Conservation (phyloP, 352 stramenopile genomes). For the Phytophthora agathidicida region DNA sequence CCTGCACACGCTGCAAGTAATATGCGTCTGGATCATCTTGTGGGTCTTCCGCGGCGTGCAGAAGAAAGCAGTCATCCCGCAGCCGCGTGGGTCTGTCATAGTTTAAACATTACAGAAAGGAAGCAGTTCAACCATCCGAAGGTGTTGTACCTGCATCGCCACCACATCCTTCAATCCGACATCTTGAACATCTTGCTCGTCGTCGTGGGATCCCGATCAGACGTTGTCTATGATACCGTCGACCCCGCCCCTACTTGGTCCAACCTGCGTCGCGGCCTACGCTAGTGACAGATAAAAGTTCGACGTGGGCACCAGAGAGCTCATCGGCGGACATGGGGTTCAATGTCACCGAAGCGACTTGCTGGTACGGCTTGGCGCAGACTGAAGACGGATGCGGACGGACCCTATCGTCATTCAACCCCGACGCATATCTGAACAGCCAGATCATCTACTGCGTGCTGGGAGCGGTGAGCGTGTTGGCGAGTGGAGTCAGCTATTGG, state of each 20-base stretch:
- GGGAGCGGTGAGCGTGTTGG: constrained; percentile 22
- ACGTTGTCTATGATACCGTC: constrained; percentile 14
- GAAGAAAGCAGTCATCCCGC: constrained; percentile 38
- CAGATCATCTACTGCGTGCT: constrained; percentile 36
- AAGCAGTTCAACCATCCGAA: too few relatives aligned
- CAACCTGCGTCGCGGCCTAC: constrained; percentile 1
- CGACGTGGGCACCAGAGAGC: neutral
- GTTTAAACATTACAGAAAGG: too few relatives aligned
- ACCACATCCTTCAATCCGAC: too few relatives aligned
- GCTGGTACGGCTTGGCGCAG: constrained; percentile 32
- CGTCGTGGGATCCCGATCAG: constrained; percentile 13
- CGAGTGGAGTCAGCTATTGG: constrained; percentile 30
- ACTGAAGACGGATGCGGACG: constrained; percentile 23
- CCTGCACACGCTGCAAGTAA: constrained; percentile 42
- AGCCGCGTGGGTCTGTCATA: constrained; percentile 7
- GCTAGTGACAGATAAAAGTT: constrained; percentile 2
- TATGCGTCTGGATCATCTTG: constrained; percentile 31
- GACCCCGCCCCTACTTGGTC: constrained; percentile 20
- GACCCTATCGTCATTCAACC: constrained; percentile 29
- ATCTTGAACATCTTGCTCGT: constrained; percentile 5
- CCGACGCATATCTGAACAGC: constrained; percentile 23
- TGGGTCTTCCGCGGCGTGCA: constrained; percentile 36
- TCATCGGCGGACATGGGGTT: too few relatives aligned
- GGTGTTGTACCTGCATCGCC: too few relatives aligned
- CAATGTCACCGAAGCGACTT: constrained; percentile 38